phyloP scores from a whole-genome alignment of 352 stramenopile genomes.

The Globisporangium yorkense region DNA sequence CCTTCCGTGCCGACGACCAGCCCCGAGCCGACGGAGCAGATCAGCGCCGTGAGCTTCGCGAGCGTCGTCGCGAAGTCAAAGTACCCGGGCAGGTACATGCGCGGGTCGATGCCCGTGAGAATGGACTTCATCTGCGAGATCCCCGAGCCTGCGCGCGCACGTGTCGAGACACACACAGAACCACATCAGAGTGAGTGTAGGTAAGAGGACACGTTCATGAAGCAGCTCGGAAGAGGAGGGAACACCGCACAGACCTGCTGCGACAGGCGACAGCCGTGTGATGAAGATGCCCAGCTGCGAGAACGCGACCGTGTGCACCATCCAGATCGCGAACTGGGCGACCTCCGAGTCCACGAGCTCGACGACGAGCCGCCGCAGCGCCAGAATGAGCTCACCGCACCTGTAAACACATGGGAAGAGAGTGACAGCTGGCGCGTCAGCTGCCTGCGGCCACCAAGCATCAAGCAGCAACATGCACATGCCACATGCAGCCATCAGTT shows the following conservation, averaged over 20 bases:
- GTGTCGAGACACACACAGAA: background rate
- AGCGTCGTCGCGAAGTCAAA: constrained; percentile 82
- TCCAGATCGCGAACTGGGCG: constrained; percentile 52
- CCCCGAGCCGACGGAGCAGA: constrained; percentile 91
- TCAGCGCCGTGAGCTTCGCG: constrained; percentile 90
- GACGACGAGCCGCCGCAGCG: constrained; percentile 39
- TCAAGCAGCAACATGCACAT: background rate
- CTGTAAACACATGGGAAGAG: constrained; percentile 9
- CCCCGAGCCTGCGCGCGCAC: constrained; percentile 35
- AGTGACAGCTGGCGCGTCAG: background rate
- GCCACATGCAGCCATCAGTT: constrained; percentile 1
- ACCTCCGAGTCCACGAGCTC: constrained; percentile 20
- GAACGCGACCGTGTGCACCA: constrained; percentile 63
- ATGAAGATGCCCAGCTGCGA: constrained; percentile 60
- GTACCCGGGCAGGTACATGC: constrained; percentile 78
- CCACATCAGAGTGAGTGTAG: background rate
- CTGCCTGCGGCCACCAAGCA: background rate
- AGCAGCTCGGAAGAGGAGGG: background rate
- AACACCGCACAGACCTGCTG: constrained; percentile 24
- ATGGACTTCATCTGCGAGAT: constrained; percentile 89
- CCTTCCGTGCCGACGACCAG: constrained; percentile 97
- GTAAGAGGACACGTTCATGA: background rate
- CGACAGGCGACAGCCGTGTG: constrained; percentile 65
- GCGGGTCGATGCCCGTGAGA: constrained; percentile 75
- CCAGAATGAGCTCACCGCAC: constrained; percentile 33